phyloP scores from a whole-genome alignment of 169 alveolate species.

The Theileria parva region DNA sequence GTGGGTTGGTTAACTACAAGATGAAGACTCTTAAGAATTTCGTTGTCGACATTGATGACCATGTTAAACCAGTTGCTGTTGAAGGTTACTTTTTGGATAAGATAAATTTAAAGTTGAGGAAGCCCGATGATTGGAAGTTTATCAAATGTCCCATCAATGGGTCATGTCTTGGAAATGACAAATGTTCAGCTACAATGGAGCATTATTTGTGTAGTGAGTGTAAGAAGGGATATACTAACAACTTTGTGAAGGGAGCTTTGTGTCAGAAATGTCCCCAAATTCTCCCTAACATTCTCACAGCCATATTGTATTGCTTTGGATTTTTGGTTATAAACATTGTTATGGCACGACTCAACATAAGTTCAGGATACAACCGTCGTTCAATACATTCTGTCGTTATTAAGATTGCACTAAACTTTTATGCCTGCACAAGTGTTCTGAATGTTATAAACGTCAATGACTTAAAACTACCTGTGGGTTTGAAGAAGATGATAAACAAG shows the following conservation, averaged over 20 bases:
- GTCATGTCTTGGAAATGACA: conserved; percentile 76
- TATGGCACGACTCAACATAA: conserved; percentile 80
- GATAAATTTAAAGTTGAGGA: conserved; percentile 57
- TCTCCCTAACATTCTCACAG: conserved; percentile 47
- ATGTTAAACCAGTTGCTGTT: conserved; percentile 77
- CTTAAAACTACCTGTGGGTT: conserved; percentile 62
- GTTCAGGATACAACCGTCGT: conserved; percentile 83
- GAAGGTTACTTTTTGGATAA: conserved; percentile 79
- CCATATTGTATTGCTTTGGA: conserved; percentile 65
- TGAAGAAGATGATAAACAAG: conserved; percentile 22
- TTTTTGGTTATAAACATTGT: conserved; percentile 75
- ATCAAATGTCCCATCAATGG: conserved; percentile 79
- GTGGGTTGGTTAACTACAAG: conserved; percentile 69
- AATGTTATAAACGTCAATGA: conserved; percentile 70
- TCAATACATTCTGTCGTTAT: conserved; percentile 85
- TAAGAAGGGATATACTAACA: conserved; percentile 78
- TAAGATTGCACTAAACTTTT: conserved; percentile 81
- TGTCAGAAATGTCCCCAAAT: conserved; percentile 77
- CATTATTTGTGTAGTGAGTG: conserved; percentile 83
- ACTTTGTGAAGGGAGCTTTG: conserved; percentile 66
- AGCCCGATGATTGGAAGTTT: conserved; percentile 82
- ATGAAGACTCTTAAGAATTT: conserved; percentile 44
- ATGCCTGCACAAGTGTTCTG: conserved; percentile 76
- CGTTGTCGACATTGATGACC: conserved; percentile 66
- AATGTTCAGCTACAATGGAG: conserved; percentile 77